Evolutionary conservation across 805 yeast species (phyloP), one percentile per base, ranked within the genome.

Genomic region (Isabelozyma heimii): DNA sequence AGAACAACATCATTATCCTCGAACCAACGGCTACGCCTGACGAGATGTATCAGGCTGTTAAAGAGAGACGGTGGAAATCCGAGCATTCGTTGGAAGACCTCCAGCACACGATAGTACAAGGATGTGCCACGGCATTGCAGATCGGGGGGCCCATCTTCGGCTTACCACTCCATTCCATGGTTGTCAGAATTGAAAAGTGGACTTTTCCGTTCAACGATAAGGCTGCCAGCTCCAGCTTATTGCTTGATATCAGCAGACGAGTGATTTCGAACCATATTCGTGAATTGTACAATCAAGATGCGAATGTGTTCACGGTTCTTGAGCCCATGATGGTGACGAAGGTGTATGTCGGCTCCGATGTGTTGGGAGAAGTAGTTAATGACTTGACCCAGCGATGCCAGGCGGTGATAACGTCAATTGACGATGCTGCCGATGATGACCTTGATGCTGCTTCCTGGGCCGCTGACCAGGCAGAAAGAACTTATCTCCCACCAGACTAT

Each of bases 281-380:
- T n/a, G 52, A 54, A 10, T 35, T 55, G n/a, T 39, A 53, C 28
- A 66, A 62, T 2, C 49, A 47, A 4, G 37, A 51, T 12, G 45
- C 43, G 4, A 49, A 52, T 0, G 55, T 65, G 1, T 82, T 80
- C 60, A 77, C 84, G 1, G 65, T 91, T 1, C 72, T 92, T 65
- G 98, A 94, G 66, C 99, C 99, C 0, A 75, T 87, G 27, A 92
- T 94, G 97, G 75, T 79, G 35, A 84, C 91, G 4, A 74, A 74
- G 7, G 83, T 94, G 1, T 79, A 76, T 45, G 85, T 85, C 2
- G 77, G 77, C 47, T 86, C 90, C 28, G 85, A 80, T 48, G 88
- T 86, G 49, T 67, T 92, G 55, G 98, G 98, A 16, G 76, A 76
- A 35, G 94, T 94, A 1, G 79, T 89, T 38, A 95, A 89, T 56